Conservation (phyloP, 108 stramenopile genomes). For the Pseudonitzschia pungens region DNA sequence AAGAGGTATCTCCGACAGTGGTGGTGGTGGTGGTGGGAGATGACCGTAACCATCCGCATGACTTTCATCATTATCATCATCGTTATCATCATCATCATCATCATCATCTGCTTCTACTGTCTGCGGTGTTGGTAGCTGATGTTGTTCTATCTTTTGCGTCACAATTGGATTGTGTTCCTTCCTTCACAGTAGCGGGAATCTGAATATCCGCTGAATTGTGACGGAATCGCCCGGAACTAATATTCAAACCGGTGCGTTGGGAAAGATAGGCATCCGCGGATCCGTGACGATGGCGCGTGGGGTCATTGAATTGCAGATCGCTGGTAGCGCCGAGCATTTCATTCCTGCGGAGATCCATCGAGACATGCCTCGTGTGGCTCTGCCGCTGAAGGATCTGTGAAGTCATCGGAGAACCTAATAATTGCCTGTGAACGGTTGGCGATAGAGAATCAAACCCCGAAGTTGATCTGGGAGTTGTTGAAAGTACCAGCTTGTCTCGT, state of each 20-base stretch:
- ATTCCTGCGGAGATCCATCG: slow-evolving; percentile 28
- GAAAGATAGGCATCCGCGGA: not conserved
- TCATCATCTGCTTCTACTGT: not conserved
- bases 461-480: not conserved
- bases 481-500: not conserved
- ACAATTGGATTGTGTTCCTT: slow-evolving; percentile 9
- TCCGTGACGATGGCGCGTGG: not conserved
- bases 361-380: slow-evolving; percentile 45
- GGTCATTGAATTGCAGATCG: not conserved
- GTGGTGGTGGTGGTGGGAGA: not conserved
- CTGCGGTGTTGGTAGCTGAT: not conserved
- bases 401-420: slow-evolving; percentile 42
- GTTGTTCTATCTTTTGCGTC: not conserved
- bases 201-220: slow-evolving; percentile 2
- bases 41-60: not conserved
- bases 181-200: slow-evolving; percentile 6
- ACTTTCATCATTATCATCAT: not conserved
- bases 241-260: not conserved
- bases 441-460: slow-evolving; percentile 3
- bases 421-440: slow-evolving; percentile 9
- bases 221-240: slow-evolving; percentile 1
- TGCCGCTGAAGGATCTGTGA: slow-evolving; percentile 39
- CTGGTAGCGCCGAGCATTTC: not conserved
- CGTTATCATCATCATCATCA: not conserved
- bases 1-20: not conserved